Conservation (phyloP, 2,329 filamentous ascomycete genomes). For the Monosporascus ibericus region DNA sequence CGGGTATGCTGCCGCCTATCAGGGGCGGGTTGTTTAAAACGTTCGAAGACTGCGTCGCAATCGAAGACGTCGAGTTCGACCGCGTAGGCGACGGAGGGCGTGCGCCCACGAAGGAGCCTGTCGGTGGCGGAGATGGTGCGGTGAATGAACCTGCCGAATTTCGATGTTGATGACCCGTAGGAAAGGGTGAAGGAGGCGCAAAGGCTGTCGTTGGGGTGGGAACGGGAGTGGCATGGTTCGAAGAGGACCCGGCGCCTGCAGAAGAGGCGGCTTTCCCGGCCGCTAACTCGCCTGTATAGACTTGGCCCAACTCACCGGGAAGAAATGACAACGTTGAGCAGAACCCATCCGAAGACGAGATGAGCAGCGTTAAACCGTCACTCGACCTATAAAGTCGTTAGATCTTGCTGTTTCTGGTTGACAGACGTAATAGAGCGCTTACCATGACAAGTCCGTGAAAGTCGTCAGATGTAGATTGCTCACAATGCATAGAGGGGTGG, state of each 20-base stretch:
- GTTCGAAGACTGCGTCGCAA: slow-evolving; percentile 57
- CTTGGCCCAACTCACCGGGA: slow-evolving; percentile 75
- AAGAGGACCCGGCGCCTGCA: slow-evolving; percentile 35
- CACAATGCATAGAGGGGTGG: slow-evolving; percentile 86
- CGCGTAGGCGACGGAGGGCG: slow-evolving; percentile 73
- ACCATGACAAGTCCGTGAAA: slow-evolving; percentile 95
- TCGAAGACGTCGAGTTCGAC: slow-evolving; percentile 79
- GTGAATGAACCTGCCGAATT: slow-evolving; percentile 52
- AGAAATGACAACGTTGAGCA: slow-evolving; percentile 86
- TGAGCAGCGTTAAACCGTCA: slow-evolving; percentile 73
- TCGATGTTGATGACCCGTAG: slow-evolving; percentile 48
- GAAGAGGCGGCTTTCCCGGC: slow-evolving; percentile 38
- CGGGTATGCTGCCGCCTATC: slow-evolving; percentile 69
- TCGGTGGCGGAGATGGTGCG: slow-evolving; percentile 51
- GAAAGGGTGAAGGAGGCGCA: slow-evolving; percentile 55
- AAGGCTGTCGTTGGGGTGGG: slow-evolving; percentile 63
- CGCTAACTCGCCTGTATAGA: slow-evolving; percentile 66
- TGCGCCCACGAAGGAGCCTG: slow-evolving; percentile 52
- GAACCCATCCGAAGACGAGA: slow-evolving; percentile 98
- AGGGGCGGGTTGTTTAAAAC: slow-evolving; percentile 74
- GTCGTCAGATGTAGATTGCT: slow-evolving; percentile 97
- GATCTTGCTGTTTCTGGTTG: slow-evolving; percentile 1
- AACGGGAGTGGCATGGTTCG: slow-evolving; percentile 61
- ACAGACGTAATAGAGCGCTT: slow-evolving; percentile 29
- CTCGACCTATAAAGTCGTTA: slow-evolving; percentile 53